A percentile compares a stretch with the other conserved stretches of the same genome.
Conservation (phyloP, 2,329 filamentous ascomycete species). For the Ophiostoma ips region DNA sequence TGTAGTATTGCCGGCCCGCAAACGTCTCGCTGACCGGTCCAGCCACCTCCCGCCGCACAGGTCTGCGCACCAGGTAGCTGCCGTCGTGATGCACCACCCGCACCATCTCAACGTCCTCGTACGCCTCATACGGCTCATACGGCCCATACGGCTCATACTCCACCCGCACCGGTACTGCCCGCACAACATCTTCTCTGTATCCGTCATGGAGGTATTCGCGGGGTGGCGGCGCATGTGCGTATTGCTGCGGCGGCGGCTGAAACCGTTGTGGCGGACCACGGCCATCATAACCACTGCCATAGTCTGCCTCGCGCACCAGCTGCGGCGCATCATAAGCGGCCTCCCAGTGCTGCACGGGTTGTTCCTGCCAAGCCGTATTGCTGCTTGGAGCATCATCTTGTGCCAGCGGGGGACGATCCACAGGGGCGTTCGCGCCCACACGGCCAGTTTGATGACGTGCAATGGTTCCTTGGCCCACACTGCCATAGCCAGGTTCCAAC, state of each 20-base stretch:
- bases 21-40: not conserved
- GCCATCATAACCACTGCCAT: not conserved
- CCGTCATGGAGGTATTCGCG: not conserved
- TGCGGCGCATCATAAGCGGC: too few relatives aligned
- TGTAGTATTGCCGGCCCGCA: not conserved
- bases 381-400: too few relatives aligned
- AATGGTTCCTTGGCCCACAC: not conserved
- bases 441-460: not conserved
- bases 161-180: too few relatives aligned
- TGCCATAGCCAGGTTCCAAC: not conserved
- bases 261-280: not conserved
- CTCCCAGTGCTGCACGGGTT: not conserved
- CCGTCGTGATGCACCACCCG: slow-evolving; percentile 30
- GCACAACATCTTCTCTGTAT: too few relatives aligned
- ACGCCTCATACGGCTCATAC: slow-evolving; percentile 26
- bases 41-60: slow-evolving; percentile 15
- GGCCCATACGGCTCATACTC: too few relatives aligned
- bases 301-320: not conserved
- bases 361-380: not conserved
- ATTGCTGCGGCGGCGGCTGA: not conserved
- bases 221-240: not conserved
- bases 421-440: not conserved
- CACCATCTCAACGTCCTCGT: slow-evolving; percentile 32
- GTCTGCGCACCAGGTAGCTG: slow-evolving; percentile 32
- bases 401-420: too few relatives aligned